Conservation (phyloP, 352 stramenopile genomes). For the Globisporangium emineosum region DNA sequence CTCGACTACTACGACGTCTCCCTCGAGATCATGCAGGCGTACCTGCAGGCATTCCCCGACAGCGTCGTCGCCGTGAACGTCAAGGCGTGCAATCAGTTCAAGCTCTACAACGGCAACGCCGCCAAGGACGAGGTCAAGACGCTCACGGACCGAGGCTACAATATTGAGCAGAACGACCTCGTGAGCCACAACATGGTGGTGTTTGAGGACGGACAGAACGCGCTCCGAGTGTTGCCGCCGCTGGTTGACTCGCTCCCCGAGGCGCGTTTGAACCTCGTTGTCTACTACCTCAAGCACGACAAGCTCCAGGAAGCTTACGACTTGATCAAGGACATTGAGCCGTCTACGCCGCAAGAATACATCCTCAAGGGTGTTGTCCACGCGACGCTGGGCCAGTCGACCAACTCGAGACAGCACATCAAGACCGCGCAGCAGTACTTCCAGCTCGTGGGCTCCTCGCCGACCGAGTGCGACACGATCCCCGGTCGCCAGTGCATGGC, state of each 20-base stretch:
- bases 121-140: slow-evolving; percentile 94
- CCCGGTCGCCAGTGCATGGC: slow-evolving; percentile 96
- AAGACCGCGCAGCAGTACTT: slow-evolving; percentile 94
- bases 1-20: slow-evolving; percentile 97
- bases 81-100: slow-evolving; percentile 97
- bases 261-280: slow-evolving; percentile 94
- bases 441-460: slow-evolving; percentile 91
- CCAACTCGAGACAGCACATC: slow-evolving; percentile 87
- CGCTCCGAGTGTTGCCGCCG: slow-evolving; percentile 90
- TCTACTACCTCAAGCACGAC: slow-evolving; percentile 91
- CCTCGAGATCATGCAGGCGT: slow-evolving; percentile 95
- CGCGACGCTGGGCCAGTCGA: slow-evolving; percentile 87
- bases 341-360: slow-evolving; percentile 92
- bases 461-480: slow-evolving; percentile 96
- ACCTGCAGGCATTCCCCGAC: slow-evolving; percentile 91
- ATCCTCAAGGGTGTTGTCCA: slow-evolving; percentile 91
- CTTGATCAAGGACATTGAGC: slow-evolving; percentile 94
- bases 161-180: slow-evolving; percentile 91
- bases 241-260: slow-evolving; percentile 93
- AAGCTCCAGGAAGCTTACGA: slow-evolving; percentile 93
- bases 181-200: slow-evolving; percentile 96
- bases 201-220: slow-evolving; percentile 92
- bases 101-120: slow-evolving; percentile 95
- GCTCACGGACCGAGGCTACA: slow-evolving; percentile 87
- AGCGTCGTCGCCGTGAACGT: slow-evolving; percentile 93